These are phyloP conservation scores for Termitomyces sp. DNA, from an alignment of 768 basidiomycete genomes.

Conservation along the genomic window DNA sequence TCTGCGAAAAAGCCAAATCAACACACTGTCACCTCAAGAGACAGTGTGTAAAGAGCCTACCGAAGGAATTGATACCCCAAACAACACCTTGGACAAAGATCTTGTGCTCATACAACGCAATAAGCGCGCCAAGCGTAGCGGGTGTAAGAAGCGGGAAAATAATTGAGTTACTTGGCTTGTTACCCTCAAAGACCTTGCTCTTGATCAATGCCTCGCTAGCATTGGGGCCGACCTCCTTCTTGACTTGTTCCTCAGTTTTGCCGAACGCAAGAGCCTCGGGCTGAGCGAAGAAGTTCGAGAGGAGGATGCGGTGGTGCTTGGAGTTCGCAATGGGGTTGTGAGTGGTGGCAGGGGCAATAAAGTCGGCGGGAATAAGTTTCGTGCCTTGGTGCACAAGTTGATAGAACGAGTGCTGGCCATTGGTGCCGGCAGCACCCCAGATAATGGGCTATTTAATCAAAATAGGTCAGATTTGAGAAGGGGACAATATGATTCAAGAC, in stretches of 20 bases:
- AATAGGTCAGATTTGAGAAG: neutral
- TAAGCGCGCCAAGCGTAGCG: constrained; percentile 81
- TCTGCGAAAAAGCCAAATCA: constrained; percentile 38
- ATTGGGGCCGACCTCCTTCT: constrained; percentile 58
- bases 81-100: constrained; percentile 97
- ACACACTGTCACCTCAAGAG: neutral
- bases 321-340: constrained; percentile 86
- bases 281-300: constrained; percentile 98
- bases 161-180: constrained; percentile 94
- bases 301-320: constrained; percentile 95
- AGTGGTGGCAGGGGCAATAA: constrained; percentile 84
- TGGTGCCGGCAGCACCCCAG: constrained; percentile 98
- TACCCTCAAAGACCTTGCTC: constrained; percentile 98
- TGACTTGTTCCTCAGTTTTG: constrained; percentile 89
- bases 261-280: constrained; percentile 98
- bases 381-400: constrained; percentile 95
- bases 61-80: constrained; percentile 99
- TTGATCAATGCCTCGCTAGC: constrained; percentile 86
- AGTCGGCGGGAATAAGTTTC: constrained; percentile 88
- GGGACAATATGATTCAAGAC: constrained; percentile 22
- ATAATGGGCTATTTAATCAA: constrained; percentile 76
- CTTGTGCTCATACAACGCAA: constrained; percentile 97
- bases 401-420: constrained; percentile 99
- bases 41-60: constrained; percentile 36
- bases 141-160: constrained; percentile 93